Evolutionary conservation across 495 filamentous ascomycete genomes (phyloP), one percentile per base, ranked within the genome.

Genomic region (Collariella sp.): DNA sequence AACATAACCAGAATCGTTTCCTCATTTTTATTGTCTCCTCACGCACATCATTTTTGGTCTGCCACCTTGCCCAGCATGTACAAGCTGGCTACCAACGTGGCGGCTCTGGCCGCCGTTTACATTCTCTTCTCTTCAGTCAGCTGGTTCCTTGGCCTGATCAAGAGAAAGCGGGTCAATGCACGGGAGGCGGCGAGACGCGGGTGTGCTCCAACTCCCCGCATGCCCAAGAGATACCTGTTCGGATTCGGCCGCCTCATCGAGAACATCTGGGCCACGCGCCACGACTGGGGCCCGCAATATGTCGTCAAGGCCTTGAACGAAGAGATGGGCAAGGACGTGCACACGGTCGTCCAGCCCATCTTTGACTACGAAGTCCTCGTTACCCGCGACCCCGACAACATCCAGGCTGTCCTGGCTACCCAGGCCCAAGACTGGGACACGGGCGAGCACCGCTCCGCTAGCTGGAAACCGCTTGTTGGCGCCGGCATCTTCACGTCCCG

Each of bases 401-500:
- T 86, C 41, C 81, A 86, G 53, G 64, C 76, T 2, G 71, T 89
- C 1, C 73, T 89, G 0, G 75, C 79, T 2, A 75, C 74, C 6
- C 72, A 81, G 6, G 80, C 84, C 56, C 71, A 73, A 31, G 80
- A 86, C 56, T 91, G 79, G 65, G 71, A 72, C 12, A 62, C 89
- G 1, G 81, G 79, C 1, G 62, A 72, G 13, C 38, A 66, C 12
- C 72, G 84, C 15, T 58, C 69, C 10, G 62, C 67, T 0, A 69
- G 62, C 29, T 76, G 85, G 66, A 65, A 57, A 20, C 80, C 80
- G 0, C 59, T 89, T 3, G 62, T 89, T 1, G 86, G 86, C 7
- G 62, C 78, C 40, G 86, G 86, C 22, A 84, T 91, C 54, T 90
- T 91, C 62, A 83, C 82, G 1, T 72, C 74, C 3, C 80, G 88